Percentiles rank a stretch among this genome's conserved stretches.
These are phyloP conservation scores for Stenogyne calaminthoides DNA, from an alignment of 305 asterid genomes.

Conservation along the genomic window DNA sequence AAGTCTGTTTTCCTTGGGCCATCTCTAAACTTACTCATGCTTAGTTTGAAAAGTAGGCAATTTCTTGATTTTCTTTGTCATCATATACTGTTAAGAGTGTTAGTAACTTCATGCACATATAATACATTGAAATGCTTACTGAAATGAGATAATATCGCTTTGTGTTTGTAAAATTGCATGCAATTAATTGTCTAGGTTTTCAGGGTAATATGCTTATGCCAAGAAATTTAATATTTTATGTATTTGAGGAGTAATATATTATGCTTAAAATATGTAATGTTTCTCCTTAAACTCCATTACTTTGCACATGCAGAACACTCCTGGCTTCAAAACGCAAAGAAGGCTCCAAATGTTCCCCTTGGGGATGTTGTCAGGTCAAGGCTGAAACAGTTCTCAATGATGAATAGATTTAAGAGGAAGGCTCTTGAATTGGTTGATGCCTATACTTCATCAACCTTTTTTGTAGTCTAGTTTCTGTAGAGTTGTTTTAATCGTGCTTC, in stretches of 20 bases:
- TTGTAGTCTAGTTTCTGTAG: constrained; percentile 12
- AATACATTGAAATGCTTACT: neutral
- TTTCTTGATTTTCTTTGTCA: constrained; percentile 2
- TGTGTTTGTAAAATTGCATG: neutral
- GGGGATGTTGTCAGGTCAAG: constrained; percentile 96
- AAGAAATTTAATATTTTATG: neutral
- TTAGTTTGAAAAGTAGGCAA: neutral
- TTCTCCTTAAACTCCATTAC: neutral
- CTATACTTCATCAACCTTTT: constrained; percentile 23
- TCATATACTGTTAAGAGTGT: constrained; percentile 21
- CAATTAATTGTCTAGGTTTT: neutral
- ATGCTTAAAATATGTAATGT: neutral
- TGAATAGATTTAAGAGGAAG: constrained; percentile 98
- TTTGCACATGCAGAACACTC: constrained; percentile 65
- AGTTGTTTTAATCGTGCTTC: constrained; percentile 22
- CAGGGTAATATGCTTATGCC: neutral
- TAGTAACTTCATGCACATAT: neutral
- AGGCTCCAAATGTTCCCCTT: constrained; percentile 95
- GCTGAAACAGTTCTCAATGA: constrained; percentile 92
- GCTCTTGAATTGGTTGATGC: constrained; percentile 83
- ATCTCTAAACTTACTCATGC: constrained; percentile 1
- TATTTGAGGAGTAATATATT: neutral
- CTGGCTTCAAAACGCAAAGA: constrained; percentile 95
- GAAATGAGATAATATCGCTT: neutral
- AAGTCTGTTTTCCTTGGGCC: neutral